Evolutionary conservation across 495 filamentous ascomycete genomes (phyloP).

Genomic region (Aspergillus wentii): DNA sequence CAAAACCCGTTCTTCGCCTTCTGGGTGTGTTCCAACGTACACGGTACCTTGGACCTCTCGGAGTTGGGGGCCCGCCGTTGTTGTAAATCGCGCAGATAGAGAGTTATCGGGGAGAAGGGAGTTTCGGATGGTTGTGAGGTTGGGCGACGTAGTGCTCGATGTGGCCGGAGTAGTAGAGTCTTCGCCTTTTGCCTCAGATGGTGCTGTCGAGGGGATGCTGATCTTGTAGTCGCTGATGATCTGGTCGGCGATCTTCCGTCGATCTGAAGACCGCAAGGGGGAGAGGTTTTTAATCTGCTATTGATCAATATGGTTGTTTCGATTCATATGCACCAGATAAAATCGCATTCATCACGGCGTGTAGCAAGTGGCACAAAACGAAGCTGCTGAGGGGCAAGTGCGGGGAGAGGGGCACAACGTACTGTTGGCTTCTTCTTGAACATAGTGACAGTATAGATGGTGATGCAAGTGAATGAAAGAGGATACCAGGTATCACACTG

Average conservation of each 20-base stretch:
- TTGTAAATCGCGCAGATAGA: conserved; percentile 62
- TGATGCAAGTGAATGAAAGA: not conserved
- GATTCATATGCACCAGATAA: too few species aligned
- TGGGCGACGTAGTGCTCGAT: conserved; percentile 32
- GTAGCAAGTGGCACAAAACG: too few species aligned
- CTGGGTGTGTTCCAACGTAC: conserved; percentile 56
- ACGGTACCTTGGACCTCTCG: conserved; percentile 60
- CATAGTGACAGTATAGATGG: conserved; percentile 36
- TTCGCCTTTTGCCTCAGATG: conserved; percentile 30
- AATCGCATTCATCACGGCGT: too few species aligned
- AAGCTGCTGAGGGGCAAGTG: conserved; percentile 14
- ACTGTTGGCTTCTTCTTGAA: conserved; percentile 80
- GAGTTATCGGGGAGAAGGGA: conserved; percentile 61
- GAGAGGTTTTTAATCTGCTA: conserved; percentile 63
- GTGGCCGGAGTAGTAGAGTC: conserved; percentile 27
- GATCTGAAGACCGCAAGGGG: conserved; percentile 66
- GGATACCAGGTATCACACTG: not conserved
- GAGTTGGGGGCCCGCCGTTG: conserved; percentile 61
- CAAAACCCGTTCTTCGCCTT: conserved; percentile 58
- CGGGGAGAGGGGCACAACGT: conserved; percentile 26
- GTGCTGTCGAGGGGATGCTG: conserved; percentile 29
- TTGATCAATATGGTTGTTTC: not conserved
- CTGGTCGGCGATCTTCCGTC: conserved; percentile 64
- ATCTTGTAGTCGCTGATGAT: conserved; percentile 62
- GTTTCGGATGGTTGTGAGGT: conserved; percentile 52